Base-by-base conservation (phyloP, 2,329 filamentous ascomycete species). In the Colletotrichum falcatum region DNA sequence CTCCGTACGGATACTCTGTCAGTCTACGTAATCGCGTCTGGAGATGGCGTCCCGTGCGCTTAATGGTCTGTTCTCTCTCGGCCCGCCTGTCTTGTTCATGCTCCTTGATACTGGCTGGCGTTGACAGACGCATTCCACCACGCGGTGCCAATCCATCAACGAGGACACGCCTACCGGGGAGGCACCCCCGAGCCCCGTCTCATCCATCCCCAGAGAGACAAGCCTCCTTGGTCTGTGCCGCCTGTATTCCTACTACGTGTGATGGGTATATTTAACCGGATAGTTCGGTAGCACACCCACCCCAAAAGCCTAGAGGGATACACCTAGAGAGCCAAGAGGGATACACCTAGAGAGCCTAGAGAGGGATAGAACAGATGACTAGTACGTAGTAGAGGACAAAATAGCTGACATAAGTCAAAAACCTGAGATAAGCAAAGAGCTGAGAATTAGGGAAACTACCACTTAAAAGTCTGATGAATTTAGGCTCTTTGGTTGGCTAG, bases 151-250 rank as follows among this genome's bases (percentile, higher is more conserved):
- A 67, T 67, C 20, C 30, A 46, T 18, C 44, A 37, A 49, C n/a
- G 20, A 3, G 30, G 33, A 44, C 39, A 33, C 30, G 14, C 20
- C 51, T 4, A 35, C 9, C 30, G 4, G n/a, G 4, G 14, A 9
- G 37, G 37, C 5, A 4, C 11, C 33, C 9, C n/a, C 20, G 53
- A 37, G 16, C 33, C 59, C 59, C 30, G 14, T 28, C 46, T 28
- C 37, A 18, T 46, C 26, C 56, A 35, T 48, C 20, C 39, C 46
- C 56, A 60, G 46, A 37, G 33, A 37, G 37, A 51, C 48, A 53
- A 18, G 63, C 35, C 67, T 62, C 35, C 12, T 61, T 30, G 30
- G 67, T 70, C 56, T 37, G 67, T 66, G 67, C 67, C 51, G 56
- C 58, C 49, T 37, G 63, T 18, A 39, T 2, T 14, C n/a, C n/a